These are phyloP conservation scores for Alnus glutinosa DNA, from an alignment of 306 rosid genomes.

Conservation along the genomic window DNA sequence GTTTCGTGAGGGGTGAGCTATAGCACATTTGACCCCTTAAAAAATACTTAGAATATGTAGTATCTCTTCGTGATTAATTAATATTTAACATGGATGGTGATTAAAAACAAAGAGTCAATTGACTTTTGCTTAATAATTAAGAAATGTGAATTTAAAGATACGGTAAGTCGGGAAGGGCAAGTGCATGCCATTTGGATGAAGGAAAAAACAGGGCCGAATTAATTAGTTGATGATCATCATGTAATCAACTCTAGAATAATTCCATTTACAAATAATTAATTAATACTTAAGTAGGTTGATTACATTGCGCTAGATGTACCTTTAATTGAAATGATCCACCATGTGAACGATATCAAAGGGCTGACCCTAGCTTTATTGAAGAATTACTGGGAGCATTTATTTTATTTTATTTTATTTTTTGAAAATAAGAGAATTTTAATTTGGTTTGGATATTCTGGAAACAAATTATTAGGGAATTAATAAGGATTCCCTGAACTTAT, in stretches of 20 bases:
- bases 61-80: neutral
- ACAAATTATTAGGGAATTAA: neutral
- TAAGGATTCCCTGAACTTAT: no score
- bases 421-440: neutral
- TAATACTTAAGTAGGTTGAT: neutral
- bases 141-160: constrained; percentile 21
- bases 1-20: no score
- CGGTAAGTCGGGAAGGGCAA: neutral
- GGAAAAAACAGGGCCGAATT: neutral
- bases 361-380: neutral
- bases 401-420: neutral
- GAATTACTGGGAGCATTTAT: neutral
- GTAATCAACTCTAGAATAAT: constrained; percentile 11
- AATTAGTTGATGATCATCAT: constrained; percentile 19
- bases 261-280: neutral
- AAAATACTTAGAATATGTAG: neutral
- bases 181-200: neutral
- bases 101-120: neutral
- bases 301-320: neutral
- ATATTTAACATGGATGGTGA: neutral
- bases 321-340: constrained; percentile 22
- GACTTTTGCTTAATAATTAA: constrained; percentile 25
- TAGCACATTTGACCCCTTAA: neutral
- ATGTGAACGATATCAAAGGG: constrained; percentile 13
- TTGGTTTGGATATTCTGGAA: neutral